Conservation (phyloP, 108 stramenopile species). For the Hondaea fermentalgiana region DNA sequence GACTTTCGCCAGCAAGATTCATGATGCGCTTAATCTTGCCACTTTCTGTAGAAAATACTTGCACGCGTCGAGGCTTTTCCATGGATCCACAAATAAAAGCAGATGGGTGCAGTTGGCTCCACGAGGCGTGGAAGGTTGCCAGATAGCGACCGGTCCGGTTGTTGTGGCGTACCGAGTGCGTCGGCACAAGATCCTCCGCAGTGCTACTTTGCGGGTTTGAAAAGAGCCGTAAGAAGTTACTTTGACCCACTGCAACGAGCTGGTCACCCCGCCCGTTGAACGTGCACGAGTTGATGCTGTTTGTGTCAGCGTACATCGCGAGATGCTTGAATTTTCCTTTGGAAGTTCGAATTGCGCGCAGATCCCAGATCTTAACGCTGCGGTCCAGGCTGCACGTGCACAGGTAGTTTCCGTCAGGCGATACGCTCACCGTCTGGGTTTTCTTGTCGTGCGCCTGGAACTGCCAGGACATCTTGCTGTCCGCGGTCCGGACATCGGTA, state of each 20-base stretch:
- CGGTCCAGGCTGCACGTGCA: not conserved
- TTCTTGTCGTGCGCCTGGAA: constrained; percentile 5
- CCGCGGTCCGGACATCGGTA: not conserved
- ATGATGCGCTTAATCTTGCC: not conserved
- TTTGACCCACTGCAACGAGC: not conserved
- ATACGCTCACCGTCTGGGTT: not conserved
- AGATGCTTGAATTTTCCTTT: not conserved
- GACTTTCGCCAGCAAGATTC: not conserved
- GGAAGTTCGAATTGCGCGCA: not conserved
- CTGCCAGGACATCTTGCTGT: not conserved
- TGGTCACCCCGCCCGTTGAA: not conserved
- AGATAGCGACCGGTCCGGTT: not conserved
- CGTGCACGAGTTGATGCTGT: not conserved
- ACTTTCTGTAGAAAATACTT: not conserved
- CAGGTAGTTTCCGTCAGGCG: not conserved
- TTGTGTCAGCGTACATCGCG: not conserved
- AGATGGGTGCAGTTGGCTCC: not conserved
- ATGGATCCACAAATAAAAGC: not conserved
- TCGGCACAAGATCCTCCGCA: not conserved
- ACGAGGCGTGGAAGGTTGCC: not conserved
- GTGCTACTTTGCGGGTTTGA: not conserved
- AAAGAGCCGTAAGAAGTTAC: not conserved
- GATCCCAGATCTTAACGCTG: not conserved
- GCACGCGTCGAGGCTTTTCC: not conserved
- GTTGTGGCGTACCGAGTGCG: not conserved